Base-by-base conservation (phyloP, 2,329 filamentous ascomycete genomes). In the Aspergillus costaricaensis region DNA sequence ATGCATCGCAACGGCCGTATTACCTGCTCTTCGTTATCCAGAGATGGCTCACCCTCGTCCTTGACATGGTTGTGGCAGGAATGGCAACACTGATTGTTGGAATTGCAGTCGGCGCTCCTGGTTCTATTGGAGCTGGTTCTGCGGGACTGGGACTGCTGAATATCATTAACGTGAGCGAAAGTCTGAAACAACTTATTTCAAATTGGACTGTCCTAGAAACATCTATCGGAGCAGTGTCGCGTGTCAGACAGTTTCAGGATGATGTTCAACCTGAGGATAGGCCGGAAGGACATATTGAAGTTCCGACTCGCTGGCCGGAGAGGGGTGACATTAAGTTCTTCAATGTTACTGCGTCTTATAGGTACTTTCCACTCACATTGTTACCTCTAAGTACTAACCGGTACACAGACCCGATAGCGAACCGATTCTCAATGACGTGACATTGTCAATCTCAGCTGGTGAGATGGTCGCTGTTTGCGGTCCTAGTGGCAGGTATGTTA, bases 161-260 rank as follows among this genome's bases (percentile, higher is more conserved):
- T 54, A 74, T 83, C 27, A 72, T 83, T n/a, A 66, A 73, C 3
- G 80, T 84, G 63, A 82, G 77, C 25, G 70, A 76, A 44, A 75
- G 72, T 56, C 67, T 83, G 49, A 77, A 77, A 39, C 64, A 76
- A 5, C 67, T 82, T 14, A 72, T 82, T 17, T 65, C 72, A n/a
- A 75, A 74, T 23, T 85, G 82, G 81, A 84, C 82, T 0, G 72
- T 76, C 21, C 70, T 86, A 3, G 84, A 86, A 65, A 85, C 81
- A 0, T 79, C 78, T 12, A 76, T 86, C 32, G 83, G 83, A 14
- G 82, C 82, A 12, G 64, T 70, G 23, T 56, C 68, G 4, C 60
- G 68, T 25, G 58, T 70, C n/a, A 59, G 62, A n/a, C 39, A 61
- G 15, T 69, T 70, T 59, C 21, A 9, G 30, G 39, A 55, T 84